Base-by-base conservation (phyloP, 2,329 filamentous ascomycete species). In the Cladosporium sphaerospermum region DNA sequence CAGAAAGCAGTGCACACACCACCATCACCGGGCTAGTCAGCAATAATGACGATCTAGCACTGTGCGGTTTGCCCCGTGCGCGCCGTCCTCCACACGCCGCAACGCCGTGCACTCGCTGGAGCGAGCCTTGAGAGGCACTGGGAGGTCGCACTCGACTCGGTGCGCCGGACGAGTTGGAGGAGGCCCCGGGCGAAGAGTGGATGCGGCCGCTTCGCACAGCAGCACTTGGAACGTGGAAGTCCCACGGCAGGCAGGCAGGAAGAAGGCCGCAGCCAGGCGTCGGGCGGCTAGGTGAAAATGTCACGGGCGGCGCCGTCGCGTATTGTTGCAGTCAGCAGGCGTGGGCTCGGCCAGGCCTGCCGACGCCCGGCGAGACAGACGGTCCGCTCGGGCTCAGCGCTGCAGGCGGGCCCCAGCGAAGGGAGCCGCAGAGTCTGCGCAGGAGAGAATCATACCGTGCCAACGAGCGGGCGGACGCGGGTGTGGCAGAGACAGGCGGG, bases 211-310 rank as follows among this genome's bases (percentile, higher is more conserved):
- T 28, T 5, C 23, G 23, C 23, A 28, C 23, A 28, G 23, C 23
- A 28, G 23, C 23, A 7, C 23, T 28, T 28, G 23, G 16, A 3
- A 18, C 16, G 16, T 18, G 16, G 23, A 28, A 28, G 23, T 28
- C 23, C 23, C 2, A 28, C 23, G 5, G 23, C 4, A 5, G 23
- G 23, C 23, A 7, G 23, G 23, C 23, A 28, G 23, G 23, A 18
- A 3, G 16, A 2, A 18, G 16, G 16, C 23, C 23, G 23, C 23
- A 28, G 36, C 8, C 36, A 11, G 16, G 48, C 42, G 39, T 51
- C 32, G 19, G 48, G 48, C 48, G 48, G 48, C 48, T 51, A 51
- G 32, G 32, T 19, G n/a, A 51, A 51, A 51, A 36, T 28, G 23
- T 8, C n/a, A 10, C n/a, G 16, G 36, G n/a, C n/a, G 36, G n/a